phyloP scores from a whole-genome alignment of 192 early-diverging fungal species.

The Chytriomyces sp. region DNA sequence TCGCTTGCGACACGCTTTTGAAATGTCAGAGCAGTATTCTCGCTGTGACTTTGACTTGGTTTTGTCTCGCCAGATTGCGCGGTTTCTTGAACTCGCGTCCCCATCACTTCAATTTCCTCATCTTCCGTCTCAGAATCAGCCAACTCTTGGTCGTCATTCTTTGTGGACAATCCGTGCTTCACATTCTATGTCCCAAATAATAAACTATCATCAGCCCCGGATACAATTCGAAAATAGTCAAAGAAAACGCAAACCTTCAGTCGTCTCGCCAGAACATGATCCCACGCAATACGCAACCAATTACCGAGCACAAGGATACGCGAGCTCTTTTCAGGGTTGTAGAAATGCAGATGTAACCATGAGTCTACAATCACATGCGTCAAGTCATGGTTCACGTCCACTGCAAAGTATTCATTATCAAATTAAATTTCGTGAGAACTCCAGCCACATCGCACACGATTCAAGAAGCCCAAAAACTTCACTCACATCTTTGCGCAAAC shows the following conservation, averaged over 20 bases:
- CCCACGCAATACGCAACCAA: constrained; percentile 60
- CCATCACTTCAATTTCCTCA: constrained; percentile 27
- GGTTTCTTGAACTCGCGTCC: constrained; percentile 17
- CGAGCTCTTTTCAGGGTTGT: constrained; percentile 43
- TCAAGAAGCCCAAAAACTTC: neutral
- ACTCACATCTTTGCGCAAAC: constrained; percentile 63
- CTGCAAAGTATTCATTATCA: constrained; percentile 25
- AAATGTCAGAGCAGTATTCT: neutral
- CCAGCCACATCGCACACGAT: too few species aligned
- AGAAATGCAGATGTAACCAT: constrained; percentile 60
- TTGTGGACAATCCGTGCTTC: neutral
- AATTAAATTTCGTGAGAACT: neutral
- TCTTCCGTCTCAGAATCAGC: neutral
- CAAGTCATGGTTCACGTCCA: constrained; percentile 66
- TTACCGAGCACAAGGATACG: constrained; percentile 52
- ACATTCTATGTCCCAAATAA: neutral
- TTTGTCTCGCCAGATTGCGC: neutral
- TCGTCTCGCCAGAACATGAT: constrained; percentile 23
- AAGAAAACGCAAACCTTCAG: constrained; percentile 10
- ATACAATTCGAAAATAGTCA: too few species aligned
- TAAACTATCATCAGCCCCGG: too few species aligned
- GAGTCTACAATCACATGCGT: constrained; percentile 61
- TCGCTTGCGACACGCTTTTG: constrained; percentile 29
- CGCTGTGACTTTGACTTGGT: neutral
- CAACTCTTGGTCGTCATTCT: neutral